A percentile compares a stretch with the other conserved stretches of the same genome.
phyloP scores from a whole-genome alignment of 179 eudicot species.

The Gypsophila paniculata region DNA sequence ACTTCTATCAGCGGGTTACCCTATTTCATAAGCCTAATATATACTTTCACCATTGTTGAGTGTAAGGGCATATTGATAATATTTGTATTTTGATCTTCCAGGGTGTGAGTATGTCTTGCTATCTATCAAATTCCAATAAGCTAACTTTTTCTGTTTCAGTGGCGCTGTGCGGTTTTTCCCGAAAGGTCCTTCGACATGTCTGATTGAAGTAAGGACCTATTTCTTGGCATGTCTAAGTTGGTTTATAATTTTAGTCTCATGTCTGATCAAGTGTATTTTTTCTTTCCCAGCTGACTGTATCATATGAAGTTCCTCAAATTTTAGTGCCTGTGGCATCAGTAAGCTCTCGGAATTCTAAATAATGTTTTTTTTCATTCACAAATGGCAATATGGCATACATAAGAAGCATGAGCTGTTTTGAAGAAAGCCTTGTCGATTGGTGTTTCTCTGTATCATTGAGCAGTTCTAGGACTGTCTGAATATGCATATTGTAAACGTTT shows the following conservation, averaged over 20 bases:
- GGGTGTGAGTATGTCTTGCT: neutral
- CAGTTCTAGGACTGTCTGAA: neutral
- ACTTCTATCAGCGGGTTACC: neutral
- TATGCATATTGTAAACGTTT: neutral
- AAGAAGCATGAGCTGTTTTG: neutral
- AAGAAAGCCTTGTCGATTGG: neutral
- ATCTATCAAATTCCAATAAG: conserved; percentile 6
- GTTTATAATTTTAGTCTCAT: neutral
- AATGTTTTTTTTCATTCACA: neutral
- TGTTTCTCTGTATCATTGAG: neutral
- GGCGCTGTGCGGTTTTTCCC: conserved; percentile 97
- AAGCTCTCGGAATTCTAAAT: conserved; percentile 33
- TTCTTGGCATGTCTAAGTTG: conserved; percentile 3
- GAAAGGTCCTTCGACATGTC: conserved; percentile 75
- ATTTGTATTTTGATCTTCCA: neutral
- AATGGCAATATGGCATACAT: neutral
- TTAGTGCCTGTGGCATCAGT: conserved; percentile 90
- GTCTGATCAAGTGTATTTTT: conserved; percentile 1
- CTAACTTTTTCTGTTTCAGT: conserved; percentile 45
- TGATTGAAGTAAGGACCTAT: conserved; percentile 65
- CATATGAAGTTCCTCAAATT: conserved; percentile 89
- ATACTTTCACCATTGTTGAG: neutral
- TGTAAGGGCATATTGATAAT: neutral
- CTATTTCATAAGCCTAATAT: too few species aligned
- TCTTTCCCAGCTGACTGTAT: conserved; percentile 76